Percentiles rank a stretch among this genome's conserved stretches.
Evolutionary conservation across 2,329 filamentous ascomycete species (phyloP).

Genomic region (Diaporthe citriasiana): DNA sequence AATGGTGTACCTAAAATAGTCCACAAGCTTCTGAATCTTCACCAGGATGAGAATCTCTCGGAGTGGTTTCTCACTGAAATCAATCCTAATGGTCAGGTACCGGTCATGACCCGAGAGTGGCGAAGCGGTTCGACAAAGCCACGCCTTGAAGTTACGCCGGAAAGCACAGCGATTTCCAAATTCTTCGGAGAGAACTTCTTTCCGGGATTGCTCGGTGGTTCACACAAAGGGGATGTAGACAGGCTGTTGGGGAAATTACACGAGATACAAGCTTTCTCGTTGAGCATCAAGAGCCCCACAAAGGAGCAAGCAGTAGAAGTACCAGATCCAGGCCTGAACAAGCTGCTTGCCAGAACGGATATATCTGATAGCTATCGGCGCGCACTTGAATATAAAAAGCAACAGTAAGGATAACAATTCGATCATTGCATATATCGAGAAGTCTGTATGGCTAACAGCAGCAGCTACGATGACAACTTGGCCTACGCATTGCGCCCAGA

Average conservation of each 20-base stretch:
- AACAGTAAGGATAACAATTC: conserved; percentile 15
- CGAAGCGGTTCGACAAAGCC: conserved; percentile 2
- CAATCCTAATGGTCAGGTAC: conserved; percentile 43
- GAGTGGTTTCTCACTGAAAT: conserved; percentile 41
- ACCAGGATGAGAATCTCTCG: conserved; percentile 38
- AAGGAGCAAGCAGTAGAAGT: conserved; percentile 37
- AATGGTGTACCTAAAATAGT: conserved; percentile 16
- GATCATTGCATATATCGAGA: background rate
- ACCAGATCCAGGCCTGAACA: conserved; percentile 37
- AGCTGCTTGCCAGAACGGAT: conserved; percentile 35
- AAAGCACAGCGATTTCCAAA: conserved; percentile 27
- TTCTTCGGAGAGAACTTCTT: conserved; percentile 9
- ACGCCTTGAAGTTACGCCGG: background rate
- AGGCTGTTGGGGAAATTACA: conserved; percentile 39
- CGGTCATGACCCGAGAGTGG: conserved; percentile 40
- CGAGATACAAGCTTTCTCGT: conserved; percentile 40
- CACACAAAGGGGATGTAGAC: conserved; percentile 29
- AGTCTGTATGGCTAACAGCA: conserved; percentile 31
- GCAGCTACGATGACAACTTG: conserved; percentile 36
- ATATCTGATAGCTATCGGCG: conserved; percentile 28
- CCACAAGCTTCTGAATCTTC: conserved; percentile 39
- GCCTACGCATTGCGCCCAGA: conserved; percentile 27
- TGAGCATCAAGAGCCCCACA: conserved; percentile 38
- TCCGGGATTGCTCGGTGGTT: conserved; percentile 13
- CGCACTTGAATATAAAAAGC: conserved; percentile 31